Percentiles rank a stretch among this genome's conserved stretches.
Conservation (phyloP, 129 eudicot genomes). For the Flaveria robusta region DNA sequence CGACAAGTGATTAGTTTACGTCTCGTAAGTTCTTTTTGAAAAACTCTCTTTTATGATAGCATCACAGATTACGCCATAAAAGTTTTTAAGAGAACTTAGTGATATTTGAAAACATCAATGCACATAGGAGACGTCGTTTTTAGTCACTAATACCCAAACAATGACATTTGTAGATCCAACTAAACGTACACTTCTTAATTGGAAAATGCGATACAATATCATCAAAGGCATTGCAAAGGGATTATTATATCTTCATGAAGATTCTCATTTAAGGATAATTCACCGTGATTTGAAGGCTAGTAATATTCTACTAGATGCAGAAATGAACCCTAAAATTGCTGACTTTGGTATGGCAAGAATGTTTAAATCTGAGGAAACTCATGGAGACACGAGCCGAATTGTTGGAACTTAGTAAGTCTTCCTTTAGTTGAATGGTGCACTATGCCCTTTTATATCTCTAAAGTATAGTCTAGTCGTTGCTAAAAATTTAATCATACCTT, state of each 20-base stretch:
- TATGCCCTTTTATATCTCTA: background rate
- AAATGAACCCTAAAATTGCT: conserved; percentile 20
- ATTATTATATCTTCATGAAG: conserved; percentile 3
- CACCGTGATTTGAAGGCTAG: conserved; percentile 14
- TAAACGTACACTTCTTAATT: background rate
- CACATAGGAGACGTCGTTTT: no score
- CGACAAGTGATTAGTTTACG: background rate
- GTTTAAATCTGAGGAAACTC: conserved; percentile 9
- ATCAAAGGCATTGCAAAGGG: conserved; percentile 5
- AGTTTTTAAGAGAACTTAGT: background rate
- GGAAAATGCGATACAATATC: conserved; percentile 2
- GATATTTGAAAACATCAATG: background rate
- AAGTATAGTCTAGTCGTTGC: background rate
- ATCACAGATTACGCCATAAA: background rate
- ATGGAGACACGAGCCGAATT: conserved; percentile 3
- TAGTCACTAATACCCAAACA: background rate
- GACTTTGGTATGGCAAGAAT: conserved; percentile 14
- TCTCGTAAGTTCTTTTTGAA: background rate
- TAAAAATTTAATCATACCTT: background rate
- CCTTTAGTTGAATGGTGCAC: background rate
- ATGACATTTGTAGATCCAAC: background rate
- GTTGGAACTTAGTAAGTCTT: conserved; percentile 14
- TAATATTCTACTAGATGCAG: conserved; percentile 5
- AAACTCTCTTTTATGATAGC: background rate
- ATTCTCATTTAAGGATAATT: conserved; percentile 1